Percentiles rank a stretch among this genome's conserved stretches.
Evolutionary conservation across 306 rosid genomes (phyloP).

Genomic region (Dryas alaskensis): DNA sequence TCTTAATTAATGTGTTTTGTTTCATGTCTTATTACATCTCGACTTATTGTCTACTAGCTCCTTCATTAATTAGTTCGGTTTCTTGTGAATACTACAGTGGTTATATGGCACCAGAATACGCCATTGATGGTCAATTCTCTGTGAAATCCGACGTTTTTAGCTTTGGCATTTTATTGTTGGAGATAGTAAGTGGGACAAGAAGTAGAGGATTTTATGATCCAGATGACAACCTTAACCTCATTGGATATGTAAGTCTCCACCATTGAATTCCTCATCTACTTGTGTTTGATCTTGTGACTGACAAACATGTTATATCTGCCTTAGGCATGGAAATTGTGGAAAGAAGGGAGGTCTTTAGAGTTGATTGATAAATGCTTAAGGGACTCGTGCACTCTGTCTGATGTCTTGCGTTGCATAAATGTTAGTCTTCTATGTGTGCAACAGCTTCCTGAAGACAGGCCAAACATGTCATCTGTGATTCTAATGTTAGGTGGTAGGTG

Average conservation of each 20-base stretch:
- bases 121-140: slow-evolving; percentile 47
- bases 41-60: not conserved
- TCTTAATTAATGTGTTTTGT: not conserved
- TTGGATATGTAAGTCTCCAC: slow-evolving; percentile 30
- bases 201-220: slow-evolving; percentile 26
- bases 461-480: slow-evolving; percentile 51
- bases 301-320: not conserved
- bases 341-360: slow-evolving; percentile 20
- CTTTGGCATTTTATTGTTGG: slow-evolving; percentile 35
- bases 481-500: slow-evolving; percentile 45
- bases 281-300: not conserved
- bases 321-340: slow-evolving; percentile 48
- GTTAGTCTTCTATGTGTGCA: slow-evolving; percentile 58
- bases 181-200: slow-evolving; percentile 32
- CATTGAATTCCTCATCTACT: not conserved
- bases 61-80: not conserved
- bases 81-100: slow-evolving; percentile 27
- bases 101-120: slow-evolving; percentile 66
- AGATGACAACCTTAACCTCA: slow-evolving; percentile 21
- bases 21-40: not conserved
- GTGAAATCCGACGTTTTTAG: slow-evolving; percentile 41
- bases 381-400: slow-evolving; percentile 20
- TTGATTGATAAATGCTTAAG: slow-evolving; percentile 21
- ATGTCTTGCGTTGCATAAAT: slow-evolving; percentile 43
- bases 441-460: slow-evolving; percentile 52